phyloP scores from a whole-genome alignment of 139 green algal species.

The Coelastrella sp. region DNA sequence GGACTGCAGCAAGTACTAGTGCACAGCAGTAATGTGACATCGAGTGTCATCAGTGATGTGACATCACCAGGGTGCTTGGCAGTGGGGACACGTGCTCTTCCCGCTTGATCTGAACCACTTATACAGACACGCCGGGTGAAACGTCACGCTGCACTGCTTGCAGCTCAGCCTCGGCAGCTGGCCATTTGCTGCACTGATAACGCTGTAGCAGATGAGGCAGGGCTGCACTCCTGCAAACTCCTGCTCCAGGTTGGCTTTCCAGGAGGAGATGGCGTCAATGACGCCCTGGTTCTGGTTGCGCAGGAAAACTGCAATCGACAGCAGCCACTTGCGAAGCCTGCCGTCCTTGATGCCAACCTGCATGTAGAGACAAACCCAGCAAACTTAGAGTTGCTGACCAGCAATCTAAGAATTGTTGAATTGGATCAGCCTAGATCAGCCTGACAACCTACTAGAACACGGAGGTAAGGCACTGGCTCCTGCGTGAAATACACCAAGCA shows the following conservation, averaged over 20 bases:
- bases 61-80: conserved; percentile 63
- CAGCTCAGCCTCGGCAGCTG: conserved; percentile 90
- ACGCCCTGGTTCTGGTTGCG: conserved; percentile 85
- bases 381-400: no score
- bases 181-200: conserved; percentile 86
- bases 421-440: no score
- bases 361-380: no score
- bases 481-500: no score
- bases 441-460: no score
- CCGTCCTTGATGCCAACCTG: conserved; percentile 84
- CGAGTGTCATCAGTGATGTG: no score
- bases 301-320: conserved; percentile 91
- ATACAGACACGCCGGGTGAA: conserved; percentile 95
- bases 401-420: no score
- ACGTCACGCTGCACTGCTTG: conserved; percentile 91
- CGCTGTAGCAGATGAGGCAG: conserved; percentile 97
- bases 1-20: no score
- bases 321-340: conserved; percentile 94
- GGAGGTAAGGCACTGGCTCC: no score
- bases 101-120: conserved; percentile 93
- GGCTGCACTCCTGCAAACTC: conserved; percentile 86
- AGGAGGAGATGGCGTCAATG: conserved; percentile 84
- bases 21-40: no score
- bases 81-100: conserved; percentile 95
- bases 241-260: conserved; percentile 84